Percentiles rank a stretch among this genome's conserved stretches.
Conservation (phyloP, 306 rosid species). For the Sicyos baderoa region DNA sequence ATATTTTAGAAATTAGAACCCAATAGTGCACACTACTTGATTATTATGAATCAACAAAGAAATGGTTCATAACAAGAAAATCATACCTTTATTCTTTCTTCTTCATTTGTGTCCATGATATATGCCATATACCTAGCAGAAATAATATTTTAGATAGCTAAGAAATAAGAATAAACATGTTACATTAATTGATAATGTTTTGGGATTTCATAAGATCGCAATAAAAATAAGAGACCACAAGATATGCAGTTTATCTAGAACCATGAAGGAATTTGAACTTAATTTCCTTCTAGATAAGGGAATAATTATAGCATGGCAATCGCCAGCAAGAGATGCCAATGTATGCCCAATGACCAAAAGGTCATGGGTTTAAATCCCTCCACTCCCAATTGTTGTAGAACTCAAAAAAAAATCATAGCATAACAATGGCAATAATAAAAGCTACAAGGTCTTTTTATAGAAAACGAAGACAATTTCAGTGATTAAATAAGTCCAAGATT, state of each 20-base stretch:
- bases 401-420: too few species aligned
- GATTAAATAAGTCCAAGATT: too few species aligned
- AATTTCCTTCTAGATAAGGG: neutral
- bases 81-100: slow-evolving; percentile 84
- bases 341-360: too few species aligned
- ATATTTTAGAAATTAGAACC: neutral
- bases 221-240: neutral
- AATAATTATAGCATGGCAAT: neutral
- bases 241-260: neutral
- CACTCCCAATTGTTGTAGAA: too few species aligned
- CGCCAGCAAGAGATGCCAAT: neutral
- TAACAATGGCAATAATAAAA: neutral
- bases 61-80: neutral
- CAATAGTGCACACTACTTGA: neutral
- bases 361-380: too few species aligned
- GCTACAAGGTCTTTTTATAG: too few species aligned
- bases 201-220: neutral
- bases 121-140: slow-evolving; percentile 92
- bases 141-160: slow-evolving; percentile 6
- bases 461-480: too few species aligned
- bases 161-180: neutral
- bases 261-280: slow-evolving; percentile 6
- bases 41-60: neutral
- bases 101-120: slow-evolving; percentile 98
- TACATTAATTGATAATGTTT: too few species aligned